These are phyloP conservation scores for Endothia cerciana DNA, from an alignment of 2,329 filamentous ascomycete genomes.

Conservation along the genomic window DNA sequence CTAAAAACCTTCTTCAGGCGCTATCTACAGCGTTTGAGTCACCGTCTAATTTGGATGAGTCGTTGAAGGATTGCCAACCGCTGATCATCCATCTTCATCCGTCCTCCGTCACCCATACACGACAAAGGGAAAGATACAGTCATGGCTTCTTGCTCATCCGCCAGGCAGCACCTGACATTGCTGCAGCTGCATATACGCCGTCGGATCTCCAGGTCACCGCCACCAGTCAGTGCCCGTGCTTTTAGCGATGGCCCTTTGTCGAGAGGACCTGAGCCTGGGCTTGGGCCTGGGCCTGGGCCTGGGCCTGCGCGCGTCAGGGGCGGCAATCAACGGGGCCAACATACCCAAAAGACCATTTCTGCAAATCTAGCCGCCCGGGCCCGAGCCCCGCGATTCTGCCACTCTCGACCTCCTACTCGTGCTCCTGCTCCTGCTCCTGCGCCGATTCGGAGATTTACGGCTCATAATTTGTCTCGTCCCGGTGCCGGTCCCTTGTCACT, in stretches of 20 bases:
- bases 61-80: not conserved
- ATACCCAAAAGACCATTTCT: slow-evolving; percentile 4
- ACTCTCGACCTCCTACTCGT: slow-evolving; percentile 2
- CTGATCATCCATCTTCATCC: too few species aligned
- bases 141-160: slow-evolving; percentile 12
- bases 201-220: not conserved
- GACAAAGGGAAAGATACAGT: not conserved
- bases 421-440: slow-evolving; percentile 1
- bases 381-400: slow-evolving; percentile 28
- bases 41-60: not conserved
- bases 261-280: not conserved
- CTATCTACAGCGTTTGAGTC: not conserved
- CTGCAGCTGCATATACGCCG: not conserved
- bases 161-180: slow-evolving; percentile 4
- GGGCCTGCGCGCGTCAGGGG: slow-evolving; percentile 3
- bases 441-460: slow-evolving; percentile 21
- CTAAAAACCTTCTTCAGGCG: not conserved
- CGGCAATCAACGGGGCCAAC: slow-evolving; percentile 2
- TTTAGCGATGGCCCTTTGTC: not conserved
- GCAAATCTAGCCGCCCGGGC: slow-evolving; percentile 16
- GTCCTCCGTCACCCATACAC: not conserved
- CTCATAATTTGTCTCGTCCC: slow-evolving; percentile 13
- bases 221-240: not conserved
- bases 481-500: not conserved
- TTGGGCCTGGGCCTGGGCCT: too few species aligned